Conservation (phyloP, 2,329 filamentous ascomycete species). For the Blumeria hordei region DNA sequence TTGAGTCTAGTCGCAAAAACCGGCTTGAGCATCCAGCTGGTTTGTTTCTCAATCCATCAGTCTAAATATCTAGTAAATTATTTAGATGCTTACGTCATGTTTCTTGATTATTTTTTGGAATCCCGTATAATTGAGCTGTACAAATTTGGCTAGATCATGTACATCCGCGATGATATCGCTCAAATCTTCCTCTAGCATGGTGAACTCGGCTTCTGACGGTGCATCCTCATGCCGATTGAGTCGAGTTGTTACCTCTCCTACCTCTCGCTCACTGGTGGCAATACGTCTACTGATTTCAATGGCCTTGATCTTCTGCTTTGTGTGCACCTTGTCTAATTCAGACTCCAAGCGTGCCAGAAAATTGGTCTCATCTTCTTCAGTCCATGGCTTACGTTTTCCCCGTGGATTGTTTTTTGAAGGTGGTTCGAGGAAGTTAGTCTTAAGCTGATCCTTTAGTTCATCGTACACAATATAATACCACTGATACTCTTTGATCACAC, state of each 20-base stretch:
- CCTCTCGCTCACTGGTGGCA: conserved; percentile 66
- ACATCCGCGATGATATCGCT: conserved; percentile 98
- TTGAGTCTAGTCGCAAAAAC: conserved; percentile 91
- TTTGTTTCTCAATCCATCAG: conserved; percentile 47
- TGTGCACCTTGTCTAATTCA: conserved; percentile 93
- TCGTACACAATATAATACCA: conserved; percentile 99
- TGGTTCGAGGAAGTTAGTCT: conserved; percentile 37
- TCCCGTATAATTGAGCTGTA: conserved; percentile 92
- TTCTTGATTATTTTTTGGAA: conserved; percentile 99
- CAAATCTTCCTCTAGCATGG: conserved; percentile 77
- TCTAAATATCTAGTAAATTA: not conserved
- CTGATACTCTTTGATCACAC: conserved; percentile 87
- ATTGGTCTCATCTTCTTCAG: conserved; percentile 69
- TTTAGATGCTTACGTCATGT: conserved; percentile 48
- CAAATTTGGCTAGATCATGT: conserved; percentile 93
- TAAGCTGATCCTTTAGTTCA: conserved; percentile 68
- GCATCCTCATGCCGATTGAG: conserved; percentile 31
- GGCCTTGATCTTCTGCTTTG: conserved; percentile 90
- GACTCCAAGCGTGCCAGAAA: conserved; percentile 74
- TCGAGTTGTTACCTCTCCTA: conserved; percentile 61
- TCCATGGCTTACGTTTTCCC: conserved; percentile 44
- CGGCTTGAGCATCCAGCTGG: conserved; percentile 74
- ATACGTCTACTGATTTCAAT: conserved; percentile 89
- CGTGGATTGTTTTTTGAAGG: conserved; percentile 22
- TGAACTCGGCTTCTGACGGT: conserved; percentile 76